These are phyloP conservation scores for Curvularia sp. DNA, from an alignment of 2,329 filamentous ascomycete species.

Conservation along the genomic window DNA sequence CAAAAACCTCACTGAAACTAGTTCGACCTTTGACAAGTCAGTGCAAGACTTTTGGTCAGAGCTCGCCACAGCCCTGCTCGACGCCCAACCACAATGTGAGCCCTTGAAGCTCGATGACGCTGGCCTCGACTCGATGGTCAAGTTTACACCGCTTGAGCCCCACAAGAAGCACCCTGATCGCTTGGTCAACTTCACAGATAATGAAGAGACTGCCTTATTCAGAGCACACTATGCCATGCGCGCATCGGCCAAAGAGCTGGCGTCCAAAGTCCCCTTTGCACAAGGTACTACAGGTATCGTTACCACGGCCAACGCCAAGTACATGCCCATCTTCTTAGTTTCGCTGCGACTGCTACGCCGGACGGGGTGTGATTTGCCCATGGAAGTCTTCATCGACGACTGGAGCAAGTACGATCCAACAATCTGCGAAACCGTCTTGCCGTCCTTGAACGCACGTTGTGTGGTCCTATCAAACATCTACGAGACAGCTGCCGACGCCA, in stretches of 20 bases:
- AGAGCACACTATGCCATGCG: conserved; percentile 34
- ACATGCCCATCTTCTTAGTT: conserved; percentile 60
- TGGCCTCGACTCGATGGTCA: conserved; percentile 5
- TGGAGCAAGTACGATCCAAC: conserved; percentile 48
- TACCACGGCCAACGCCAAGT: conserved; percentile 58
- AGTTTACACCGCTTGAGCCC: conserved; percentile 23
- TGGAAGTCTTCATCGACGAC: conserved; percentile 54
- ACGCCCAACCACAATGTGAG: conserved; percentile 26
- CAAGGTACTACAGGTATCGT: conserved; percentile 58
- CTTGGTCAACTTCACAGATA: conserved; percentile 27
- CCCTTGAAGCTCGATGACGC: conserved; percentile 22
- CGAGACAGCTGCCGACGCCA: conserved; percentile 20
- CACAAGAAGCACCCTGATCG: conserved; percentile 18
- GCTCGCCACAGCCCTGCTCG: conserved; percentile 19
- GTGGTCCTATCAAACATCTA: conserved; percentile 43
- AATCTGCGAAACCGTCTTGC: conserved; percentile 51
- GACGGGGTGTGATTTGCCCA: conserved; percentile 59
- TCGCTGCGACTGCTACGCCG: conserved; percentile 62
- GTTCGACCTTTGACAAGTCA: conserved; percentile 23
- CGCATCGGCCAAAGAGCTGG: conserved; percentile 24
- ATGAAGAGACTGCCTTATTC: conserved; percentile 29
- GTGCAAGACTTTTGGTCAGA: conserved; percentile 28
- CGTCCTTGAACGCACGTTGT: conserved; percentile 51
- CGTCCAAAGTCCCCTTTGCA: conserved; percentile 48
- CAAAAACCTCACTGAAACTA: conserved; percentile 23